Evolutionary conservation across 2,329 filamentous ascomycete genomes (phyloP).

Genomic region (Nemania sp.): DNA sequence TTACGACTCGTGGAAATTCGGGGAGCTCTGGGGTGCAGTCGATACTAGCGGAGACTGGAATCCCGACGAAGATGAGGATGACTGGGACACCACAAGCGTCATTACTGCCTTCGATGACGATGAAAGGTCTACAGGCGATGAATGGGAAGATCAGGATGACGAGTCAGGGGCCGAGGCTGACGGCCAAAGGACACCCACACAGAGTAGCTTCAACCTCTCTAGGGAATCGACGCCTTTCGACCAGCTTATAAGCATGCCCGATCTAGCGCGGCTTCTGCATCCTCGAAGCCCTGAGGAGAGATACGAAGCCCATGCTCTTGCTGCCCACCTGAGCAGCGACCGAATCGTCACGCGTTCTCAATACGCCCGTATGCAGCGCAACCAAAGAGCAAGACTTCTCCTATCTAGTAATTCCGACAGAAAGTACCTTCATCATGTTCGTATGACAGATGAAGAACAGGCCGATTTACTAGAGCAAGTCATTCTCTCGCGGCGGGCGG

Average conservation of each 20-base stretch:
- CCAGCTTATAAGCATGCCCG: slow-evolving; percentile 64
- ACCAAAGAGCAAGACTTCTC: slow-evolving; percentile 71
- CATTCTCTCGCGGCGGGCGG: slow-evolving; percentile 54
- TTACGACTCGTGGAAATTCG: slow-evolving; percentile 82
- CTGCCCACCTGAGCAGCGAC: slow-evolving; percentile 74
- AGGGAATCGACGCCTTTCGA: slow-evolving; percentile 64
- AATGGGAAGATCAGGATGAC: slow-evolving; percentile 47
- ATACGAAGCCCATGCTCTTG: slow-evolving; percentile 78
- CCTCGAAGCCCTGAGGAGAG: slow-evolving; percentile 77
- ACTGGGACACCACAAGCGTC: slow-evolving; percentile 79
- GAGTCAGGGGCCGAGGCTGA: slow-evolving; percentile 39
- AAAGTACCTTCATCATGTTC: slow-evolving; percentile 38
- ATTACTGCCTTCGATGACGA: slow-evolving; percentile 55
- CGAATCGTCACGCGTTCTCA: slow-evolving; percentile 79
- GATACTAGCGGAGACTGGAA: slow-evolving; percentile 81
- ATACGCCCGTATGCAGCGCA: slow-evolving; percentile 69
- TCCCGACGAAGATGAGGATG: slow-evolving; percentile 56
- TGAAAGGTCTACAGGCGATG: slow-evolving; percentile 51
- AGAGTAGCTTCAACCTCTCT: slow-evolving; percentile 54
- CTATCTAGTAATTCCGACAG: slow-evolving; percentile 49
- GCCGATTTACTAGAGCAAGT: slow-evolving; percentile 64
- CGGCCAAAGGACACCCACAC: slow-evolving; percentile 74
- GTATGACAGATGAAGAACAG: slow-evolving; percentile 60
- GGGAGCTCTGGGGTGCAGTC: slow-evolving; percentile 81
- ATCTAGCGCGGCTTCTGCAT: slow-evolving; percentile 79